Evolutionary conservation across 257 asterid genomes (phyloP).

Genomic region (Solanum chiquidenum): DNA sequence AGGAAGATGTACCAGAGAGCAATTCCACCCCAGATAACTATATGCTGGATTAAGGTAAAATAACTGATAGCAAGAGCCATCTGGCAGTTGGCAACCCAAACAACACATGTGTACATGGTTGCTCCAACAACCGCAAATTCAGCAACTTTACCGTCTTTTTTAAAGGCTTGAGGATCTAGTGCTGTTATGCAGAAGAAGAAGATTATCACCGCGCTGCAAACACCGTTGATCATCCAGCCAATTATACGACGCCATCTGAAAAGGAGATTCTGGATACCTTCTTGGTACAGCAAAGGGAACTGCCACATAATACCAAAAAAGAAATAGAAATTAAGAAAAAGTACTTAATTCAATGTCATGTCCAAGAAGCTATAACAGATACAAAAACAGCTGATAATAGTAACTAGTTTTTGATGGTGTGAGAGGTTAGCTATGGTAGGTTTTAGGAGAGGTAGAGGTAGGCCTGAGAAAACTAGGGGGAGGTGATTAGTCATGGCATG

Average conservation of each 20-base stretch:
- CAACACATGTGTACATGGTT: constrained; percentile 71
- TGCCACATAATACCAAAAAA: constrained; percentile 15
- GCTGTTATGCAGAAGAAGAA: constrained; percentile 61
- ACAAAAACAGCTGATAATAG: not conserved
- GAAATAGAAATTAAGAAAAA: constrained; percentile 1
- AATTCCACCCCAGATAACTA: constrained; percentile 84
- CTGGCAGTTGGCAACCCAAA: constrained; percentile 92
- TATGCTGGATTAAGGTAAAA: constrained; percentile 77
- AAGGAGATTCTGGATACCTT: constrained; percentile 80
- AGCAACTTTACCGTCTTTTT: constrained; percentile 49
- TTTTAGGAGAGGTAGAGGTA: not conserved
- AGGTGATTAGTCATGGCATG: not conserved
- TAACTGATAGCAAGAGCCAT: constrained; percentile 81
- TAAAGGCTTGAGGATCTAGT: constrained; percentile 53
- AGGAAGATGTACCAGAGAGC: constrained; percentile 79
- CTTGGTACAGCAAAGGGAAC: constrained; percentile 97
- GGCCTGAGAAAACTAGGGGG: not conserved
- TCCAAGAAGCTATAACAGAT: not conserved
- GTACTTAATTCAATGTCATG: not conserved
- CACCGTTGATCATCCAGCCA: constrained; percentile 93
- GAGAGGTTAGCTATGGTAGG: not conserved
- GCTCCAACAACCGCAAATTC: constrained; percentile 58
- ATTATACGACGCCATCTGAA: constrained; percentile 87
- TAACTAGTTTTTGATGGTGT: not conserved
- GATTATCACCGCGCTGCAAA: constrained; percentile 51